Evolutionary conservation across 1,284 basidiomycete genomes (phyloP).

Genomic region (Fomitopsis schrenkii): DNA sequence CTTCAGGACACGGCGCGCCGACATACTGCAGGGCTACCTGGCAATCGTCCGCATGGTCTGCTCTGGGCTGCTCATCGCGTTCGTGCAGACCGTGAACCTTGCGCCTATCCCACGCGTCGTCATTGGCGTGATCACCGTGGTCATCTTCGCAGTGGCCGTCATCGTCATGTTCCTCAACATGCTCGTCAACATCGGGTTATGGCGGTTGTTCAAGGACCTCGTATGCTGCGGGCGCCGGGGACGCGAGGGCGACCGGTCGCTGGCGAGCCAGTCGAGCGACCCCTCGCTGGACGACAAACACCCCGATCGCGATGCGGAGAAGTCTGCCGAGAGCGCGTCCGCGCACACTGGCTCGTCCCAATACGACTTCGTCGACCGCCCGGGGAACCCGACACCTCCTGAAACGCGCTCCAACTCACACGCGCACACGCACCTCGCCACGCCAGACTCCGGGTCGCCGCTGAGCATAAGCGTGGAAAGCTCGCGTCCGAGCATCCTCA

Average conservation of each 20-base stretch:
- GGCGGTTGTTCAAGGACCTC: constrained; percentile 20
- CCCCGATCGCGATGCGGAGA: constrained; percentile 15
- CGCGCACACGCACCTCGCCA: constrained; percentile 19
- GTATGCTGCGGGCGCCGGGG: constrained; percentile 16
- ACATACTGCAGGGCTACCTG: constrained; percentile 62
- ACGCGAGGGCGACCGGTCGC: constrained; percentile 16
- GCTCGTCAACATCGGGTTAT: constrained; percentile 41
- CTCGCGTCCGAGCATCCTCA: constrained; percentile 40
- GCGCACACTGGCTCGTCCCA: constrained; percentile 17
- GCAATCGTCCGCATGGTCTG: constrained; percentile 60
- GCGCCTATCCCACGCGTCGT: constrained; percentile 72
- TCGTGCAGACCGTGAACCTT: constrained; percentile 55
- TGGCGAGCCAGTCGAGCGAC: constrained; percentile 19
- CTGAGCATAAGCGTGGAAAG: constrained; percentile 33
- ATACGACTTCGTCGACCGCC: constrained; percentile 29
- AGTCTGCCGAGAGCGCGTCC: constrained; percentile 23
- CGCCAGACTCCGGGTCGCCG: background rate
- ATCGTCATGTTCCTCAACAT: constrained; percentile 57
- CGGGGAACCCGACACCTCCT: constrained; percentile 46
- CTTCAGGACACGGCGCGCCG: constrained; percentile 50
- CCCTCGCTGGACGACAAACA: constrained; percentile 15
- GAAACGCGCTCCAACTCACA: constrained; percentile 16
- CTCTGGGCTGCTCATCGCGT: constrained; percentile 63
- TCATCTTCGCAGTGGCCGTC: constrained; percentile 57
- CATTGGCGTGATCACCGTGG: constrained; percentile 62